A percentile compares a stretch with the other conserved stretches of the same genome.
Evolutionary conservation across 192 early-diverging fungal species (phyloP).

Genomic region (Backusella psychrophila): DNA sequence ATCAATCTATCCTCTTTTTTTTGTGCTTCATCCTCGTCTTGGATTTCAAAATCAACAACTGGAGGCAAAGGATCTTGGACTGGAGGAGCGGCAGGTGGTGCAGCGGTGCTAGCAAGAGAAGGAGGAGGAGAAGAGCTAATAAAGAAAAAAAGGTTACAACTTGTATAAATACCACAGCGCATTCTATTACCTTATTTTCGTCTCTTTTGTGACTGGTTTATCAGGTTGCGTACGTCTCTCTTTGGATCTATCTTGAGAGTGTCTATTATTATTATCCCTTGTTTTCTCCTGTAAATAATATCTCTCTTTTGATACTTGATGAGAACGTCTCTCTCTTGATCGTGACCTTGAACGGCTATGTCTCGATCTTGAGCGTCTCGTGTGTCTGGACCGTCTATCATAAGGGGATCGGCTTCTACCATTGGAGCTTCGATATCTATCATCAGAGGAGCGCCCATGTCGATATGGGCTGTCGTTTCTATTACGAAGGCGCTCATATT

Average conservation of each 20-base stretch:
- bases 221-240: background rate
- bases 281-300: background rate
- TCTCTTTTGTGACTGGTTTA: background rate
- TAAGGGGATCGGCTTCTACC: background rate
- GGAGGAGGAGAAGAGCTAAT: background rate
- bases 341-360: background rate
- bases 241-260: background rate
- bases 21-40: slow-evolving; percentile 50
- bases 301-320: background rate
- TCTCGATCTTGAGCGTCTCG: background rate
- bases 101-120: background rate
- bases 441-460: background rate
- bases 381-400: background rate
- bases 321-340: background rate
- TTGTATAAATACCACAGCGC: background rate
- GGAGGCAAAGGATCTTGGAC: background rate
- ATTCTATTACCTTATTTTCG: background rate
- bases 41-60: slow-evolving; percentile 19
- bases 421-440: background rate
- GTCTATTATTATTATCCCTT: slow-evolving; percentile 9
- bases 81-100: background rate
- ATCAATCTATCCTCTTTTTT: slow-evolving; percentile 78
- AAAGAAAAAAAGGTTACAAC: background rate
- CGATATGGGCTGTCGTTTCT: background rate
- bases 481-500: slow-evolving; percentile 11